Evolutionary conservation across 108 stramenopile species (phyloP), one percentile per base, ranked within the genome.

Genomic region (Pelagomonas calceolata): DNA sequence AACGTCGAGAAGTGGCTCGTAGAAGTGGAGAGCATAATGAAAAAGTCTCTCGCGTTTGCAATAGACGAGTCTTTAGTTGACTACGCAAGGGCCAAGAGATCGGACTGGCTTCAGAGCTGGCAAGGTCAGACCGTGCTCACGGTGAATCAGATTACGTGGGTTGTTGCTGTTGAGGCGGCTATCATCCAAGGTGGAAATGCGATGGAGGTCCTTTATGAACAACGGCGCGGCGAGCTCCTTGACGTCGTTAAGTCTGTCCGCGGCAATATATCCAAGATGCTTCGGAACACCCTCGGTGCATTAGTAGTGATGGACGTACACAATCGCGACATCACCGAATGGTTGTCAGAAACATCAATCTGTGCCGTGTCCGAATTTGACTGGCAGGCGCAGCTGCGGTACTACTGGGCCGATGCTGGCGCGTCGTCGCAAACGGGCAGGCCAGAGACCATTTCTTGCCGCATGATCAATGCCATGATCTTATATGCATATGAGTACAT

Each of bases 401-500:
- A 85, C 80, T 88, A 88, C 78, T 86, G 85, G 85, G 65, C 80
- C 34, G 51, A 17, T 12, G 51, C 21, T 26, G 70, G 64, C 63
- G 64, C 51, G 34, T 26, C 70, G 18, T n/a, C 73, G 46, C 72
- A 66, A 39, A 16, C 46, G 65, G 83, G 81, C 12, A 66, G 16
- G 30, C 37, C 69, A 29, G 80, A 66, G 30, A 85, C 84, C 82
- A 83, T 86, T 10, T 76, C 80, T 18, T 60, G 51, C 10, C 73
- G 82, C 46, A 64, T 74, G 34, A 80, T 83, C 32, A 81, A 79
- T 18, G 63, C 72, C 17, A 82, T 85, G 66, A 85, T 87, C 69
- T 82, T 84, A 26, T 86, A 88, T 73, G 87, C 84, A 0, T 88
- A 86, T 75, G 87, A 88, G 80, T 88, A 85, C 81, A 70, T 88